Evolutionary conservation across 345 rosid genomes (phyloP).

Genomic region (Draba incana): DNA sequence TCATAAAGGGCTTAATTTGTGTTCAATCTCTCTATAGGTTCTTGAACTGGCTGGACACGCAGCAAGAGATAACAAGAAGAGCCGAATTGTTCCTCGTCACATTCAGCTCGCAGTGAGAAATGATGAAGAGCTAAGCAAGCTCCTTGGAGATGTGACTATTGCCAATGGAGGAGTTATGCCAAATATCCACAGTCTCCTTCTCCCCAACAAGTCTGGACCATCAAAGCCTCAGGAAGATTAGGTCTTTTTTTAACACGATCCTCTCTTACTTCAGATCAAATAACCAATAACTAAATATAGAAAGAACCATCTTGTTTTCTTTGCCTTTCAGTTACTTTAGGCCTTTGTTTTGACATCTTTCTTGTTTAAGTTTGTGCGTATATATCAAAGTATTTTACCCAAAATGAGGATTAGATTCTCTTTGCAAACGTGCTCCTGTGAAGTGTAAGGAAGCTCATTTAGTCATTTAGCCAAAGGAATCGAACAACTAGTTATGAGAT

Average conservation of each 20-base stretch:
- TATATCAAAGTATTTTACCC: constrained; percentile 17
- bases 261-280: constrained; percentile 3
- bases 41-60: constrained; percentile 94
- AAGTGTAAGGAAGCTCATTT: too few relatives aligned
- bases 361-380: constrained; percentile 24
- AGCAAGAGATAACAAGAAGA: constrained; percentile 90
- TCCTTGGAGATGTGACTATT: constrained; percentile 89
- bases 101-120: constrained; percentile 88
- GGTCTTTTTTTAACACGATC: constrained; percentile 1
- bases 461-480: too few relatives aligned
- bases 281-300: constrained; percentile 20
- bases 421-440: too few relatives aligned
- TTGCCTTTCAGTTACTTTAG: constrained; percentile 8
- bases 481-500: too few relatives aligned
- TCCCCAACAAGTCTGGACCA: constrained; percentile 83
- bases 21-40: constrained; percentile 45
- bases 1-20: not conserved
- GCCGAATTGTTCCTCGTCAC: constrained; percentile 89
- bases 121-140: constrained; percentile 96
- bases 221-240: constrained; percentile 63
- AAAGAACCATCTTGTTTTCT: not conserved
- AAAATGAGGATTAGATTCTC: not conserved
- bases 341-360: constrained; percentile 4
- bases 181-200: constrained; percentile 90
- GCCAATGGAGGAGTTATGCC: constrained; percentile 99